Base-by-base conservation (phyloP, 306 rosid species). In the Dalbergia oliveri region DNA sequence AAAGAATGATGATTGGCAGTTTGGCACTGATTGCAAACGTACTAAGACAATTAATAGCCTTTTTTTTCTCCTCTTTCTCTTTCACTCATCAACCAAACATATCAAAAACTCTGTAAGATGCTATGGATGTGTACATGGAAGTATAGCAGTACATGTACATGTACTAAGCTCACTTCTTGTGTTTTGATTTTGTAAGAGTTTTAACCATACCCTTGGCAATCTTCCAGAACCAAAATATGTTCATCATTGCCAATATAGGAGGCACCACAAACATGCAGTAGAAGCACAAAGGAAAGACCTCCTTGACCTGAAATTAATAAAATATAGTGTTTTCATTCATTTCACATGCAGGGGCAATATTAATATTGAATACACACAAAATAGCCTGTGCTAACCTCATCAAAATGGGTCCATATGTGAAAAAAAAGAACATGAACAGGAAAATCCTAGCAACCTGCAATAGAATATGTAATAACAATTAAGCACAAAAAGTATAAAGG, bases 161-260 rank as follows among this genome's bases (percentile, higher is more conserved):
- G 15, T 33, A 5, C 45, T 14, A 60, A 5, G 84, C 37, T 90
- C 88, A 85, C 56, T 86, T 64, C 39, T 53, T 83, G 84, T 85
- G 87, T 39, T 71, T 86, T 81, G 90, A 85, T 81, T 89, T 89
- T 4, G 84, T 62, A 33, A 92, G 81, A 35, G 97, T 80, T 84
- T 82, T 90, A 15, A 92, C 65, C 85, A 92, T 33, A 66, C 97
- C 95, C 83, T 77, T 92, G n/a, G 83, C 78, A 5, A 92, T 92
- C 91, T 89, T 90, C 93, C 91, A 92, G 76, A 92, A 92, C 94
- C 93, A 92, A 49, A 87, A 60, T 33, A 88, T 13, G 82, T 92
- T 92, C 97, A 92, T 79, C n/a, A 79, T 11, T 74, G 87, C 78
- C 69, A 92, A 51, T 81, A 88, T 74, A 19, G 93, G 87, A 51